Percentiles rank a stretch among this genome's conserved stretches.
Conservation (phyloP, 2,329 filamentous ascomycete species). For the Aspergillus cejpii region DNA sequence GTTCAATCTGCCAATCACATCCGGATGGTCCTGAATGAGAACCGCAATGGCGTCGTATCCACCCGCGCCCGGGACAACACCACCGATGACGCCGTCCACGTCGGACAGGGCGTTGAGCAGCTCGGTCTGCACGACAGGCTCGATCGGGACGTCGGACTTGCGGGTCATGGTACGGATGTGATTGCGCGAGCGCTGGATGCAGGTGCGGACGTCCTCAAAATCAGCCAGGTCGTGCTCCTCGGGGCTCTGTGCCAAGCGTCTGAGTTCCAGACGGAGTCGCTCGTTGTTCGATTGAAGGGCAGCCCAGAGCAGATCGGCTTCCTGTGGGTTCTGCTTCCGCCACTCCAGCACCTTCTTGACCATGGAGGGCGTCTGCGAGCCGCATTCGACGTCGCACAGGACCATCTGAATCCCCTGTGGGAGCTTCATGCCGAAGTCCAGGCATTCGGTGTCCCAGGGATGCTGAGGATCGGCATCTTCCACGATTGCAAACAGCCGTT, state of each 20-base stretch:
- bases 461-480: slow-evolving; percentile 48
- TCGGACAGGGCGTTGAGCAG: slow-evolving; percentile 67
- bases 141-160: slow-evolving; percentile 73
- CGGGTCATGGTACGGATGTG: slow-evolving; percentile 71
- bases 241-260: slow-evolving; percentile 43
- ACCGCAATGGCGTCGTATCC: slow-evolving; percentile 86
- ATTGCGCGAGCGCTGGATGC: slow-evolving; percentile 47
- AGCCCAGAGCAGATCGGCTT: slow-evolving; percentile 66
- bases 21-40: slow-evolving; percentile 65
- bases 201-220: slow-evolving; percentile 48
- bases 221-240: slow-evolving; percentile 40
- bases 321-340: slow-evolving; percentile 58
- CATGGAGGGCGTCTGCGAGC: slow-evolving; percentile 90
- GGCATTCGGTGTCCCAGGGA: slow-evolving; percentile 74
- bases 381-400: slow-evolving; percentile 95
- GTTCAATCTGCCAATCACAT: slow-evolving; percentile 55
- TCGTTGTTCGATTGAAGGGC: slow-evolving; percentile 69
- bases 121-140: slow-evolving; percentile 77
- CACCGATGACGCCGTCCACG: slow-evolving; percentile 76
- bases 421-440: slow-evolving; percentile 62
- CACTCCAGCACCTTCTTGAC: slow-evolving; percentile 85
- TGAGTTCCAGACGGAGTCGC: slow-evolving; percentile 59
- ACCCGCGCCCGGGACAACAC: slow-evolving; percentile 88
- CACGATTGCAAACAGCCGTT: slow-evolving; percentile 58
- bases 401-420: slow-evolving; percentile 69